phyloP scores from a whole-genome alignment of 805 yeast genomes.

The Dipodascus albidus region DNA sequence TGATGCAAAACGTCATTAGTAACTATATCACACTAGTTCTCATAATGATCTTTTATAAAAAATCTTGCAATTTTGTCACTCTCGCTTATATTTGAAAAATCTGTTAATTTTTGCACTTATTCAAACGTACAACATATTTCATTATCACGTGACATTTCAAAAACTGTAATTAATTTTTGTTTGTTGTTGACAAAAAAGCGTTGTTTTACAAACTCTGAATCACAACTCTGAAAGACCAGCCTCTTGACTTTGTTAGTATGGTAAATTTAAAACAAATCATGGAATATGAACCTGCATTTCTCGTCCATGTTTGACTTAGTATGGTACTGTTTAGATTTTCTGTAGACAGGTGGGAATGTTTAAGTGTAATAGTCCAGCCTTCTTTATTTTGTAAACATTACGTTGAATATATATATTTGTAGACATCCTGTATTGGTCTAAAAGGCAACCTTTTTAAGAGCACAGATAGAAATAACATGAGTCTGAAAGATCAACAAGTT shows the following conservation, averaged over 20 bases:
- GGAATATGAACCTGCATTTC: not conserved
- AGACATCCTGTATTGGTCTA: not conserved
- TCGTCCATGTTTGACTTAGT: too few species aligned
- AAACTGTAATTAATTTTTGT: too few species aligned
- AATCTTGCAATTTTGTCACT: too few species aligned
- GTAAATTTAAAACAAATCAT: not conserved
- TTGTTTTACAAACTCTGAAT: not conserved
- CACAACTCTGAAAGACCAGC: not conserved
- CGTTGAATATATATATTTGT: not conserved
- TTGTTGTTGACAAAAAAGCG: not conserved
- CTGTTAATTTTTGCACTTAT: too few species aligned
- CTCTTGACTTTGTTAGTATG: not conserved
- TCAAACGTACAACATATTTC: too few species aligned
- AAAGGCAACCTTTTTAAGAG: not conserved
- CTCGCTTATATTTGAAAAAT: too few species aligned
- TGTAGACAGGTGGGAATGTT: not conserved
- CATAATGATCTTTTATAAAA: too few species aligned
- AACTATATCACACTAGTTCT: too few species aligned
- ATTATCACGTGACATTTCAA: too few species aligned
- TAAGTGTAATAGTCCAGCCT: not conserved
- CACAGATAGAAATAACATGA: not conserved
- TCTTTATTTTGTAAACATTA: not conserved
- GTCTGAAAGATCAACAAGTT: not conserved
- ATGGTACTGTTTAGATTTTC: not conserved
- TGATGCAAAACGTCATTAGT: too few species aligned